Evolutionary conservation across 192 early-diverging fungal species (phyloP), one percentile per base, ranked within the genome.

Genomic region (Mortierella alpina): DNA sequence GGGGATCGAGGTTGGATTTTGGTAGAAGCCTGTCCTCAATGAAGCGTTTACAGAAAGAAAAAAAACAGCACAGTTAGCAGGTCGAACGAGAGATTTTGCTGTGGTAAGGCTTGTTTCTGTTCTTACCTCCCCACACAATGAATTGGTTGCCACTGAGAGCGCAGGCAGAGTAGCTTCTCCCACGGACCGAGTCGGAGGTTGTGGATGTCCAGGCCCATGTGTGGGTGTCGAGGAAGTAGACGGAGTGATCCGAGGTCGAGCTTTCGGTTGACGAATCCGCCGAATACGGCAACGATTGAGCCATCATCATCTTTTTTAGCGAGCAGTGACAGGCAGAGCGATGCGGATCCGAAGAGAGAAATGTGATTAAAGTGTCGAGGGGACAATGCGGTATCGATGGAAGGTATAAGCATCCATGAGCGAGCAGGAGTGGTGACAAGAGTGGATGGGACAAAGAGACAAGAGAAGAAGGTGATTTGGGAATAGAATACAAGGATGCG

Each of bases 71-170:
- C 31, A 31, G 31, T 31, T 31, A 31, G 31, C 31, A 31, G 1
- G 31, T 31, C 3, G 31, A 31, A 63, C 44, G 13, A n/a, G 42
- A 47, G 42, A 49, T 10, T 48, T 60, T 60, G 39, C 10, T 15
- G 23, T 13, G 4, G 31, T 15, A 60, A 60, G 17, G 15, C 41
- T 17, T 41, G 11, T 41, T 60, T 60, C 9, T 23, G 54, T 2
- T 59, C 65, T 47, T 68, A 68, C 66, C 66, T 56, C 66, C 66
- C 66, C 66, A 68, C 41, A 68, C 54, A 47, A 68, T 46, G 23
- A 68, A 68, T 1, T 58, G 66, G 41, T 68, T 68, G n/a, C 54
- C 54, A 20, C 12, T 57, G 13, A 68, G 39, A 9, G 66, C 44
- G 42, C 66, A 68, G 5, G 66, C 15, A 58, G 66, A 68, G 18